Percentiles rank a stretch among this genome's conserved stretches.
These are phyloP conservation scores for Rhodocollybia butyracea DNA, from an alignment of 768 basidiomycete genomes.

Conservation along the genomic window DNA sequence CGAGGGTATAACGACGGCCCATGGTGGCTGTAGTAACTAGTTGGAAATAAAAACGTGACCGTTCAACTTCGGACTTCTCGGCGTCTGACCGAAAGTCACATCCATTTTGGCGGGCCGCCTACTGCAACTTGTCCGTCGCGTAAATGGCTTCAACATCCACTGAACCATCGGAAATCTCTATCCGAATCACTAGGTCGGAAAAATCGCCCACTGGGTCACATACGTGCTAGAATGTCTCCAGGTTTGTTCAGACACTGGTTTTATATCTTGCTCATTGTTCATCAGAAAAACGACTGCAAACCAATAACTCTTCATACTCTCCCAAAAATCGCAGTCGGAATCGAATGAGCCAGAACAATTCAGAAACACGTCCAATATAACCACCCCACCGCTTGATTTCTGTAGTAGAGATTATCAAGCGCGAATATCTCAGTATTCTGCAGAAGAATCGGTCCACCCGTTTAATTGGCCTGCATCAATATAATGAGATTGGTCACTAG, in stretches of 20 bases:
- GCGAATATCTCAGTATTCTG: slow-evolving; percentile 64
- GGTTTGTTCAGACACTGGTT: slow-evolving; percentile 26
- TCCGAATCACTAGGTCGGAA: slow-evolving; percentile 59
- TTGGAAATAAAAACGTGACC: too few relatives aligned
- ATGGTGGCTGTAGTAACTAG: too few relatives aligned
- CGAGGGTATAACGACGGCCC: too few relatives aligned
- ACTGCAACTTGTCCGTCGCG: too few relatives aligned
- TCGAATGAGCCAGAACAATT: slow-evolving; percentile 6
- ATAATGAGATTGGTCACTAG: slow-evolving; percentile 68
- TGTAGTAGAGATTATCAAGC: slow-evolving; percentile 82
- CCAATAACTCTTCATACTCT: slow-evolving; percentile 60
- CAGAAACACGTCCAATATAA: slow-evolving; percentile 19
- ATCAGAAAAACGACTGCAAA: slow-evolving; percentile 43
- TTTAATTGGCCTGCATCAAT: slow-evolving; percentile 65
- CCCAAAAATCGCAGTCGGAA: slow-evolving; percentile 29
- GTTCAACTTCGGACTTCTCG: too few relatives aligned
- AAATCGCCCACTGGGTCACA: slow-evolving; percentile 49
- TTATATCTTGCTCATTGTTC: neutral
- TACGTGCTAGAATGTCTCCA: slow-evolving; percentile 53
- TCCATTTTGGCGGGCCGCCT: too few relatives aligned
- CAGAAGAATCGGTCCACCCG: slow-evolving; percentile 37
- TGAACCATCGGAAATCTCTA: slow-evolving; percentile 22
- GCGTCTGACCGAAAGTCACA: too few relatives aligned
- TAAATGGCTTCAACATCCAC: neutral
- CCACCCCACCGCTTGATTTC: slow-evolving; percentile 66